Base-by-base conservation (phyloP, 331 rosid species). In the Malus hybrid region DNA sequence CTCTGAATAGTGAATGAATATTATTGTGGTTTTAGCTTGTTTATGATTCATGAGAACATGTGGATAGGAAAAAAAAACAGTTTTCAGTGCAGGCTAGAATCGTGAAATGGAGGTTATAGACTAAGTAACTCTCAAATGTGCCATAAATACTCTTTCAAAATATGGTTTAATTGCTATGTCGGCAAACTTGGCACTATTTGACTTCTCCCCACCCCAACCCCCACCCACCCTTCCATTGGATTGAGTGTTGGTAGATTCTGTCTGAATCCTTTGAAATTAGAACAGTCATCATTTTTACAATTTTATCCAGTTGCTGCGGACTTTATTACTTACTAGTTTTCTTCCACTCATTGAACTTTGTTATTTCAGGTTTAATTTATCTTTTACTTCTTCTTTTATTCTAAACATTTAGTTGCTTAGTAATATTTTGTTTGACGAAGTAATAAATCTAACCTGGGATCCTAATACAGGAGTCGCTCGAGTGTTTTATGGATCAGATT, bases 401-500 rank as follows among this genome's bases (percentile, higher is more conserved):
- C n/a, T 10, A 22, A 65, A 54, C 18, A 16, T 31, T 3, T 31
- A 16, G 31, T 54, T 28, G 19, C 31, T 8, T 15, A 27, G 24
- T 19, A 13, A 66, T 55, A 1, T 33, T 56, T 71, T 20, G 33
- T 70, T 6, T 5, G 68, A 12, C 67, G 52, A 22, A 20, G 3
- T 67, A 5, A 50, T 67, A 65, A 28, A 56, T 67, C 79, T 16
- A 48, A 11, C 27, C 10, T 12, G 13, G 27, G 31, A 44, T 75
- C 70, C 36, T 8, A 34, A 56, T 76, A 39, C 86, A 91, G 98
- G 97, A 72, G 76, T 90, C 67, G 81, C 91, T 20, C 86, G 99
- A 22, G 97, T 92, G 67, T 94, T 94, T 89, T 88, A 79, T 70
- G 97, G 96, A 82, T 90, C 97, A 10, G 97, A 94, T 87, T 94